phyloP scores from a whole-genome alignment of 306 rosid species.

The Dryas octopetala region DNA sequence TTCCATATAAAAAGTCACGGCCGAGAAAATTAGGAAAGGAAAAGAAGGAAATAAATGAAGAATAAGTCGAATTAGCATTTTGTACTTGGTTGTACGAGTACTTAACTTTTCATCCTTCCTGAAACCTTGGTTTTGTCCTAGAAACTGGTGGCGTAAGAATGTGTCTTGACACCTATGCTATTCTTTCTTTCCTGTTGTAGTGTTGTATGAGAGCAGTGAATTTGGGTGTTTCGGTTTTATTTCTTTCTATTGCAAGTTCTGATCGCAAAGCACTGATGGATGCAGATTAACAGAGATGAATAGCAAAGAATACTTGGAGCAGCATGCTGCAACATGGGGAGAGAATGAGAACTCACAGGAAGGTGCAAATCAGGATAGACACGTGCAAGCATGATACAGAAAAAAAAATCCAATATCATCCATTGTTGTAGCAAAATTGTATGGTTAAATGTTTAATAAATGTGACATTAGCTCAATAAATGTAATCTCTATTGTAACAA shows the following conservation, averaged over 20 bases:
- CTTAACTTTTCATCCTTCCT: neutral
- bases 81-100: neutral
- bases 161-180: neutral
- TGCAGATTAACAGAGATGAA: constrained; percentile 93
- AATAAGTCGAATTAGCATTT: neutral
- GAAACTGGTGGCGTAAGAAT: neutral
- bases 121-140: neutral
- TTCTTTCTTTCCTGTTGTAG: neutral
- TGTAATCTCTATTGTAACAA: no score
- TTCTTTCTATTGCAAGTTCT: constrained; percentile 3
- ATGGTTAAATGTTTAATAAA: neutral
- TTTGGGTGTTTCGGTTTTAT: neutral
- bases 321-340: constrained; percentile 60
- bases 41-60: neutral
- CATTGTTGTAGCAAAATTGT: neutral
- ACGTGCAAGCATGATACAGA: constrained; percentile 11
- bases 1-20: no score
- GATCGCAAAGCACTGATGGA: constrained; percentile 18
- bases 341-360: constrained; percentile 34
- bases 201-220: neutral
- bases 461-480: no score
- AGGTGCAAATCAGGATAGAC: neutral
- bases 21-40: neutral
- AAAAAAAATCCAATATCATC: neutral
- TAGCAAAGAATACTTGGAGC: constrained; percentile 87